Evolutionary conservation across 768 basidiomycete species (phyloP), one percentile per base, ranked within the genome.

Genomic region (Hygrophorus russula): DNA sequence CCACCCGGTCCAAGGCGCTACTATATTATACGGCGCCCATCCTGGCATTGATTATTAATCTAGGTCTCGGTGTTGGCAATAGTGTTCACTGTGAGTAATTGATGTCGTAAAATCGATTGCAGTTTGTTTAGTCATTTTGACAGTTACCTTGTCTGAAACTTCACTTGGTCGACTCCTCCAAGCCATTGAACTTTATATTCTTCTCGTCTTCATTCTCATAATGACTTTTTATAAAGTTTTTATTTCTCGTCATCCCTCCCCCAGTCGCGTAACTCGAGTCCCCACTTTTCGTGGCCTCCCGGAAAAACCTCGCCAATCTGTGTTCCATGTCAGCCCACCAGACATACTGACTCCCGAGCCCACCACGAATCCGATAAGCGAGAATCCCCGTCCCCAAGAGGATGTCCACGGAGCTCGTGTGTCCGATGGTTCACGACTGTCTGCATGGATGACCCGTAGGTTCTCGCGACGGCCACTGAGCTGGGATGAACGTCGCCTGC

Each of bases 131-230:
- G 45, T 44, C 20, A 24, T 41, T 27, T 15, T 30, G 24, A 19
- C 50, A 85, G 82, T 80, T 56, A 60, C 66, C 42, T 84, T 86
- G 53, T 74, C 83, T 2, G 85, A 87, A 59, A 74, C 73, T 5
- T 66, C 68, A 8, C 60, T 82, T 1, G 85, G 84, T n/a, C 76
- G 80, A 36, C 74, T 86, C 51, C 63, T 74, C 44, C 71, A 77
- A 50, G 78, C 76, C 11, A 58, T 78, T 28, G 78, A 82, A 52
- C 51, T 78, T 17, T 88, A 78, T 53, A 66, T 78, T 34, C 59
- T 80, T 35, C 64, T 81, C 44, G 57, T 83, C n/a, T 74, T 70
- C 53, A 59, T 69, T 46, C 70, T 82, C 47, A 62, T 80, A 40
- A 52, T 59, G 28, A 60, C 69, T n/a, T 67, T 70, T 46, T 58